A percentile compares a stretch with the other conserved stretches of the same genome.
Evolutionary conservation across 1,139 yeast genomes (phyloP).

Genomic region (Suhomyces bolitotheri): DNA sequence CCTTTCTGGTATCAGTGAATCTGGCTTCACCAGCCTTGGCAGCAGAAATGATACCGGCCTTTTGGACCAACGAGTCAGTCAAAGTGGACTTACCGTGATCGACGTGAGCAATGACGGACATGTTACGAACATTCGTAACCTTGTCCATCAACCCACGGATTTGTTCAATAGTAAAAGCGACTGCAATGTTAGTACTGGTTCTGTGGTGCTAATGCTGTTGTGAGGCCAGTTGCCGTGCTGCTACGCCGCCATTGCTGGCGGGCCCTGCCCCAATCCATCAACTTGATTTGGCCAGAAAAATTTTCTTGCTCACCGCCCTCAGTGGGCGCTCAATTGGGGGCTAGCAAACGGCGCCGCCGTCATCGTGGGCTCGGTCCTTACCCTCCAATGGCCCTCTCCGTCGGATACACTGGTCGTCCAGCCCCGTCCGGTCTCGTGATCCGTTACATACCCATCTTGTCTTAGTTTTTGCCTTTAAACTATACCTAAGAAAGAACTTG

Average conservation of each 20-base stretch:
- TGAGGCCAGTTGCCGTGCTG: too few relatives aligned
- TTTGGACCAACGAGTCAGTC: slow-evolving; percentile 98
- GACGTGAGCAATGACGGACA: slow-evolving; percentile 99
- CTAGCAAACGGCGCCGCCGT: too few relatives aligned
- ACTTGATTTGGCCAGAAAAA: too few relatives aligned
- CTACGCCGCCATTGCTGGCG: too few relatives aligned
- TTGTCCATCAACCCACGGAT: slow-evolving; percentile 99
- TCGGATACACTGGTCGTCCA: too few relatives aligned
- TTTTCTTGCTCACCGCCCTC: too few relatives aligned
- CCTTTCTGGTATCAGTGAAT: slow-evolving; percentile 99
- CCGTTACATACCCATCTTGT: slow-evolving; percentile 44
- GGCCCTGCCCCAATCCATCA: too few relatives aligned
- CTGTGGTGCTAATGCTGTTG: too few relatives aligned
- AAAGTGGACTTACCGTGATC: slow-evolving; percentile 99
- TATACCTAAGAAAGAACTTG: slow-evolving; percentile 17
- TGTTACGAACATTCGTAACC: slow-evolving; percentile 99
- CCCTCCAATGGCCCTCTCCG: too few relatives aligned
- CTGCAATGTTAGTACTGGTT: slow-evolving; percentile 31
- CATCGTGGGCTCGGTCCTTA: too few relatives aligned
- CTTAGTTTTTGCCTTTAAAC: slow-evolving; percentile 23
- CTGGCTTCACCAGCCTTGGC: slow-evolving; percentile 99
- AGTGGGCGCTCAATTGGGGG: too few relatives aligned
- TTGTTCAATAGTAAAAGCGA: slow-evolving; percentile 83
- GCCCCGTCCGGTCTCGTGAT: too few relatives aligned
- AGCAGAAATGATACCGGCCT: slow-evolving; percentile 99